These are phyloP conservation scores for Pseudogymnoascus pannorum DNA, from an alignment of 2,329 filamentous ascomycete species.

Conservation along the genomic window DNA sequence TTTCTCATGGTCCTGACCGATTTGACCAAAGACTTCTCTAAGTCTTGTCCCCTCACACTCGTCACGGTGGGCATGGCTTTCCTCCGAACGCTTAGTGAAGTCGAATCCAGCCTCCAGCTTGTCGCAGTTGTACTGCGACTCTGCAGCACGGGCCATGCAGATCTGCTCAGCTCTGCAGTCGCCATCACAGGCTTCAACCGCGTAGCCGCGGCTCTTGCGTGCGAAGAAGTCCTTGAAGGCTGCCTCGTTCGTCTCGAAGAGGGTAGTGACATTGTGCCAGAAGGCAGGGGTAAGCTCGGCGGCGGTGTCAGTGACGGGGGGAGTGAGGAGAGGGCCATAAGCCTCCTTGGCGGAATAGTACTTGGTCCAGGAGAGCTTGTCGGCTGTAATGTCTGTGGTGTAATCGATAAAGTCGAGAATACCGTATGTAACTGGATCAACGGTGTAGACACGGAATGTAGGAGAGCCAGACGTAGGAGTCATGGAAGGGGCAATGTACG, in stretches of 20 bases:
- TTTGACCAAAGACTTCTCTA: conserved; percentile 1
- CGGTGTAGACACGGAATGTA: conserved; percentile 28
- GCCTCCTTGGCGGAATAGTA: conserved; percentile 27
- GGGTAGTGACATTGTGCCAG: conserved; percentile 50
- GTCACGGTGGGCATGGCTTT: not conserved
- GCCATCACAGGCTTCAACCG: conserved; percentile 37
- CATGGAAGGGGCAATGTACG: conserved; percentile 28
- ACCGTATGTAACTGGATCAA: conserved; percentile 29
- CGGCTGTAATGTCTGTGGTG: conserved; percentile 22
- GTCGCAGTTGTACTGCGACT: conserved; percentile 46
- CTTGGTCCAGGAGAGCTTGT: conserved; percentile 24
- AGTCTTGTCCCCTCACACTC: conserved; percentile 14
- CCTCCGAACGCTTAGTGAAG: conserved; percentile 27
- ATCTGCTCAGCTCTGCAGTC: conserved; percentile 40
- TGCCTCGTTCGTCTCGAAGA: conserved; percentile 36
- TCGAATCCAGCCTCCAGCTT: conserved; percentile 31
- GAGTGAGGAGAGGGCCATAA: conserved; percentile 30
- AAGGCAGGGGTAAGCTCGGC: conserved; percentile 48
- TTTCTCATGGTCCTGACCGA: not conserved
- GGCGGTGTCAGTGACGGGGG: conserved; percentile 33
- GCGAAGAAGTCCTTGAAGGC: conserved; percentile 41
- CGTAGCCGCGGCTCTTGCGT: conserved; percentile 38
- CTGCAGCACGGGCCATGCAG: conserved; percentile 45
- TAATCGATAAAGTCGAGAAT: conserved; percentile 28
- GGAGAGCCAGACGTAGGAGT: conserved; percentile 29